Base-by-base conservation (phyloP, 2,329 filamentous ascomycete species). In the Teratosphaeria zuluensis region DNA sequence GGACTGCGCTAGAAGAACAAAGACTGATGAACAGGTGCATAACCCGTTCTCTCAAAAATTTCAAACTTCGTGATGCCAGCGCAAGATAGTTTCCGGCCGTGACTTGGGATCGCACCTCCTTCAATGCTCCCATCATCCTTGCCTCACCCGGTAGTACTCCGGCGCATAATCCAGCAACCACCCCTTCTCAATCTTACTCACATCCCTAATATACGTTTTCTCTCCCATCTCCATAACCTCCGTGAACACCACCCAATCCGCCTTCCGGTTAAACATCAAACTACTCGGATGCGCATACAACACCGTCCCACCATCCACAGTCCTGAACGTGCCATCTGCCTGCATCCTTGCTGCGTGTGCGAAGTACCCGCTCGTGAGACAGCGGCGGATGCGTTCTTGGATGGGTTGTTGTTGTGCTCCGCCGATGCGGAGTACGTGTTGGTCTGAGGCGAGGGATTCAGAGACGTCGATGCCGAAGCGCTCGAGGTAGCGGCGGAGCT, bases 221-320 rank as follows among this genome's bases (percentile, higher is more conserved):
- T 83, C 84, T 9, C 87, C 84, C 4, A 89, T 95, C 76, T 97
- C 90, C 80, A 96, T 84, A 42, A 96, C 84, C 75, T 96, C 92
- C 67, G 95, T 88, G 70, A 96, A 99, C 35, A 99, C 82, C 9
- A 97, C 91, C 91, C 92, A 97, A 63, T 96, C 91, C 11, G 90
- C 90, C 77, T 95, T 96, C 58, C 92, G 85, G 73, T 96, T 95
- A 78, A 97, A 97, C 85, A 97, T 90, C 65, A 97, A 76, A 46
- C 89, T 95, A 69, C 85, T 95, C 0, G 94, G 94, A 74, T 99
- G 94, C 24, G 91, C 90, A 76, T 95, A 83, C 56, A 97, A 78
- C 4, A 85, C 82, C 55, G 87, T 87, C 46, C 84, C 85, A 32
- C 90, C 90, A 61, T 86, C 86, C n/a, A 96, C 86, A 55, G 90